phyloP scores from a whole-genome alignment of 1,284 basidiomycete genomes.

The Microbotryomycetes sp. region DNA sequence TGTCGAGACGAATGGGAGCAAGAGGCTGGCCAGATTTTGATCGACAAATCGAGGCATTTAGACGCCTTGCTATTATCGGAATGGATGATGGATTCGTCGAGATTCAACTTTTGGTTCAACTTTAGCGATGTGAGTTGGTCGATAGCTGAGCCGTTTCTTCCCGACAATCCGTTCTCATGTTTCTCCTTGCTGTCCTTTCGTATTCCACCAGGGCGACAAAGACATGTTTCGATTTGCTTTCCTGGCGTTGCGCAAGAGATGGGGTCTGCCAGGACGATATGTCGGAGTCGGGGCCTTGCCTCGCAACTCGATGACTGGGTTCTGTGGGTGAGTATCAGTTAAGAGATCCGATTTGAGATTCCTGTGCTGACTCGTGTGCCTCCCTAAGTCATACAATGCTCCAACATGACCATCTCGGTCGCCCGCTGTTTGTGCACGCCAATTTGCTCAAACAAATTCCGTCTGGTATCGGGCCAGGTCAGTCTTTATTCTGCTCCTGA shows the following conservation, averaged over 20 bases:
- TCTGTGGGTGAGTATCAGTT: no score
- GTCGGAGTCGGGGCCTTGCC: conserved; percentile 42
- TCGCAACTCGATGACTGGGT: conserved; percentile 26
- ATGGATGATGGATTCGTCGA: conserved; percentile 43
- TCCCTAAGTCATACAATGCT: conserved; percentile 43
- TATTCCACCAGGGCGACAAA: conserved; percentile 42
- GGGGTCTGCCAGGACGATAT: conserved; percentile 48
- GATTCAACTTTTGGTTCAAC: conserved; percentile 44
- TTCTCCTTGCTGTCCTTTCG: neutral
- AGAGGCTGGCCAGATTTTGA: conserved; percentile 47
- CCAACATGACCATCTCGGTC: conserved; percentile 45
- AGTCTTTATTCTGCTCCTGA: neutral
- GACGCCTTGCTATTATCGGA: conserved; percentile 44
- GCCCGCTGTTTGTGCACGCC: conserved; percentile 46
- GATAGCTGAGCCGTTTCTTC: neutral
- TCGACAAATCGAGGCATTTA: conserved; percentile 47
- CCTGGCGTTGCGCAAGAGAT: conserved; percentile 47
- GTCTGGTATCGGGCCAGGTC: conserved; percentile 11
- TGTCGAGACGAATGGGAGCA: conserved; percentile 46
- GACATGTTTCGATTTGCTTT: conserved; percentile 47
- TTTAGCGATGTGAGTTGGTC: conserved; percentile 39
- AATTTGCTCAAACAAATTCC: conserved; percentile 41
- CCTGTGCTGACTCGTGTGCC: no score
- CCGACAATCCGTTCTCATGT: neutral
- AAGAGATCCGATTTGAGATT: no score